Evolutionary conservation across 2,329 filamentous ascomycete species (phyloP).

Genomic region (Dactylellina sp.): DNA sequence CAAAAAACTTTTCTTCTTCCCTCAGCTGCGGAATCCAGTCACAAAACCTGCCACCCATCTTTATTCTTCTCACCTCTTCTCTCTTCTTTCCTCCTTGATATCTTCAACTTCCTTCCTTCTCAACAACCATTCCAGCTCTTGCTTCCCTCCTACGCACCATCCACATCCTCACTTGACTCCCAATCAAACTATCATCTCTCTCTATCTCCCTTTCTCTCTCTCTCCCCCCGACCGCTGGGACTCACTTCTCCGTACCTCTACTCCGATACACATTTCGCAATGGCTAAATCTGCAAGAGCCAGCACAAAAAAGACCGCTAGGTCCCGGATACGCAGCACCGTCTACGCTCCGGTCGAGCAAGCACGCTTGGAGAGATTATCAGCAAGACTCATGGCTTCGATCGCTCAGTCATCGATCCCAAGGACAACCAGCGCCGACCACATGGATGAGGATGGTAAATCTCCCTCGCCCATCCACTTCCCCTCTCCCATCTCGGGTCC

Average conservation of each 20-base stretch:
- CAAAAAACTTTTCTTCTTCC: slow-evolving; percentile 22
- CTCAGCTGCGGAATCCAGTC: slow-evolving; percentile 26
- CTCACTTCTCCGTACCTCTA: slow-evolving; percentile 14
- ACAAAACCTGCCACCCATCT: slow-evolving; percentile 23
- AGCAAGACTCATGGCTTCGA: slow-evolving; percentile 51
- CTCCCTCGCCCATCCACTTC: slow-evolving; percentile 38
- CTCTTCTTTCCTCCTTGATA: slow-evolving; percentile 6
- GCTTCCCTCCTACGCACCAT: background rate
- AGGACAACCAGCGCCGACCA: slow-evolving; percentile 49
- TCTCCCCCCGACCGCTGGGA: slow-evolving; percentile 19
- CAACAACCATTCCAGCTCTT: slow-evolving; percentile 27
- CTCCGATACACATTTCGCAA: slow-evolving; percentile 28
- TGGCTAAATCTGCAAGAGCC: slow-evolving; percentile 56
- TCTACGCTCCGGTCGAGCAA: slow-evolving; percentile 56
- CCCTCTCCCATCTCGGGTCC: slow-evolving; percentile 13
- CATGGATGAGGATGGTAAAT: slow-evolving; percentile 57
- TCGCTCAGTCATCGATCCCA: slow-evolving; percentile 44
- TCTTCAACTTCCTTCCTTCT: slow-evolving; percentile 7
- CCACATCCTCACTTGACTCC: background rate
- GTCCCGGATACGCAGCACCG: slow-evolving; percentile 52
- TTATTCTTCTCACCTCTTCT: slow-evolving; percentile 14
- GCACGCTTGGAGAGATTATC: slow-evolving; percentile 55
- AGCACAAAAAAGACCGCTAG: slow-evolving; percentile 54
- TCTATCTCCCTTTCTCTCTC: slow-evolving; percentile 6
- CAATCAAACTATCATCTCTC: background rate